Base-by-base conservation (phyloP, 768 basidiomycete genomes). In the Baorangia bicolor region DNA sequence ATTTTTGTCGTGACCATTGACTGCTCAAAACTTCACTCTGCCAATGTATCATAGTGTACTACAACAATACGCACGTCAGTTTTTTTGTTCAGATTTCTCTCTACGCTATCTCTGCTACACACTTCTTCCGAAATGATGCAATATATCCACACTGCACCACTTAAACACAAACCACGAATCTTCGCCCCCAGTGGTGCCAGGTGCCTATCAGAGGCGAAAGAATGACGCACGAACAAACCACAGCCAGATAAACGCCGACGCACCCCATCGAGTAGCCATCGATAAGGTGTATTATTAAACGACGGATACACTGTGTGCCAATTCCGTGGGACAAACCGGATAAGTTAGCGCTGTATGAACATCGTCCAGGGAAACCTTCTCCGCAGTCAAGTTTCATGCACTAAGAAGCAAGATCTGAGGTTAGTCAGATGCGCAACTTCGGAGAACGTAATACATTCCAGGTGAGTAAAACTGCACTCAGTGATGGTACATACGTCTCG, bases 41-140 rank as follows among this genome's bases (percentile, higher is more conserved):
- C n/a, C n/a, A n/a, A n/a, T n/a, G 57, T 58, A 59, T 51, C 6
- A 18, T 48, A 42, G 16, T 51, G 42, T 50, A 31, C 30, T 38
- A 45, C 23, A 23, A n/a, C 25, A 25, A 8, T 16, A 5, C n/a
- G 33, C 10, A 5, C 21, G 8, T 16, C 33, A 53, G 4, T 5
- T 33, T 20, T 33, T 33, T 34, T n/a, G 42, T 43, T n/a, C 18
- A 18, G 5, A 28, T 43, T 28, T 43, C 6, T 44, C 23, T 9
- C 27, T 20, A n/a, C 12, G 12, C 4, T 13, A 11, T n/a, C n/a
- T 51, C 23, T 2, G 13, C 16, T 16, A n/a, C 33, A 23, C 31
- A 5, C 6, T 25, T n/a, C 14, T 23, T 18, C 40, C 25, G 16
- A 9, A 41, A 25, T 41, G 8, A 16, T 25, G 23, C 23, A 48